These are phyloP conservation scores for Drosera capensis DNA, from an alignment of 148 eudicot genomes.

Conservation along the genomic window DNA sequence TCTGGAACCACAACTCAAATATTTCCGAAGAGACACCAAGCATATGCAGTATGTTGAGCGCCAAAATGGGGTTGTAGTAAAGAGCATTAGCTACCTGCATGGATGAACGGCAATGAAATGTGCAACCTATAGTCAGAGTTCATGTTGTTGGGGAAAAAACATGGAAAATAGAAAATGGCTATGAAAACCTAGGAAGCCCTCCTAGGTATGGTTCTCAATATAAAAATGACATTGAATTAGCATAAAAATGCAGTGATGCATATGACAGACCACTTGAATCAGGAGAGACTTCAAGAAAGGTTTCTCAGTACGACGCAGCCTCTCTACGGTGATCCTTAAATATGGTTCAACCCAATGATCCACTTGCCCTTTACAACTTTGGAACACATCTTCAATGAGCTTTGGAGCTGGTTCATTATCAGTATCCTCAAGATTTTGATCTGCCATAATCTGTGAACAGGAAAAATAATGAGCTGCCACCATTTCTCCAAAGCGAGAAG, in stretches of 20 bases:
- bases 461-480: not conserved
- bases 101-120: too few relatives aligned
- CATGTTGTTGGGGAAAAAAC: too few relatives aligned
- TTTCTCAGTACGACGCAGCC: slow-evolving; percentile 60
- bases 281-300: slow-evolving; percentile 63
- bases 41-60: slow-evolving; percentile 68
- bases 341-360: slow-evolving; percentile 98
- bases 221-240: too few relatives aligned
- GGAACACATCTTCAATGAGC: slow-evolving; percentile 88
- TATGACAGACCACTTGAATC: slow-evolving; percentile 63
- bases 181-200: too few relatives aligned
- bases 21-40: slow-evolving; percentile 79
- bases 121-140: too few relatives aligned
- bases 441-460: slow-evolving; percentile 56
- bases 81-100: slow-evolving; percentile 94
- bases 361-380: slow-evolving; percentile 86
- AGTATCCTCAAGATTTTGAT: slow-evolving; percentile 76
- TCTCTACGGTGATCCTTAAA: slow-evolving; percentile 59
- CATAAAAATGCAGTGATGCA: not conserved
- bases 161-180: too few relatives aligned
- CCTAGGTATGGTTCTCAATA: too few relatives aligned
- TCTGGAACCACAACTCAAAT: slow-evolving; percentile 90
- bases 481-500: not conserved
- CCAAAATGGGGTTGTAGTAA: slow-evolving; percentile 68
- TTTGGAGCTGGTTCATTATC: slow-evolving; percentile 99